Percentiles rank a stretch among this genome's conserved stretches.
Evolutionary conservation across 306 rosid species (phyloP).

Genomic region (Fagus sylvatica): DNA sequence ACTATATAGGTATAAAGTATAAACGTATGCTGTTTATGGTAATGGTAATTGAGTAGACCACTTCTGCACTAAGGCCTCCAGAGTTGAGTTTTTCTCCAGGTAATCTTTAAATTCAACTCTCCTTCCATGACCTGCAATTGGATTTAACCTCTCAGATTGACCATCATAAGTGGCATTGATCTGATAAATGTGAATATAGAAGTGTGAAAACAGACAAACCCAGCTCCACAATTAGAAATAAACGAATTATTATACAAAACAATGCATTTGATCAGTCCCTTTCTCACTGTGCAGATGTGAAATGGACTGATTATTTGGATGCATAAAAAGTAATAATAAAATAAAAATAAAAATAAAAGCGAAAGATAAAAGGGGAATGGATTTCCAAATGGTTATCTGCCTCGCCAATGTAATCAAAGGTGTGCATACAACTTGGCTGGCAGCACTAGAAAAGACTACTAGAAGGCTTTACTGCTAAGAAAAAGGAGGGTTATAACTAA

Average conservation of each 20-base stretch:
- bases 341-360: too few species aligned
- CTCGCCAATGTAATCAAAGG: too few species aligned
- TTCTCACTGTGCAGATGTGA: background rate
- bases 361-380: too few species aligned
- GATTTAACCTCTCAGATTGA: background rate
- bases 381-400: too few species aligned
- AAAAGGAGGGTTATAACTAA: too few species aligned
- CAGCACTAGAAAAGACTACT: too few species aligned
- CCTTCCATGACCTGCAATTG: conserved; percentile 21
- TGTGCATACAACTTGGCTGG: too few species aligned
- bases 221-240: background rate
- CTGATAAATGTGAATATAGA: background rate
- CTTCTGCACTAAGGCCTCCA: background rate
- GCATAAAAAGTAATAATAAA: background rate
- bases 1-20: too few species aligned
- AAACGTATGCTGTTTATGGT: background rate
- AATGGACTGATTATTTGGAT: background rate
- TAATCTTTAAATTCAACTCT: conserved; percentile 14
- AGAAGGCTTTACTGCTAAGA: too few species aligned
- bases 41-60: background rate
- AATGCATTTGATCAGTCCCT: background rate
- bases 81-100: conserved; percentile 11
- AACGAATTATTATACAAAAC: background rate
- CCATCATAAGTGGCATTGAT: background rate
- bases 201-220: background rate